Conservation (phyloP, 192 early-diverging fungal species). For the Paraglomus brasilianum region DNA sequence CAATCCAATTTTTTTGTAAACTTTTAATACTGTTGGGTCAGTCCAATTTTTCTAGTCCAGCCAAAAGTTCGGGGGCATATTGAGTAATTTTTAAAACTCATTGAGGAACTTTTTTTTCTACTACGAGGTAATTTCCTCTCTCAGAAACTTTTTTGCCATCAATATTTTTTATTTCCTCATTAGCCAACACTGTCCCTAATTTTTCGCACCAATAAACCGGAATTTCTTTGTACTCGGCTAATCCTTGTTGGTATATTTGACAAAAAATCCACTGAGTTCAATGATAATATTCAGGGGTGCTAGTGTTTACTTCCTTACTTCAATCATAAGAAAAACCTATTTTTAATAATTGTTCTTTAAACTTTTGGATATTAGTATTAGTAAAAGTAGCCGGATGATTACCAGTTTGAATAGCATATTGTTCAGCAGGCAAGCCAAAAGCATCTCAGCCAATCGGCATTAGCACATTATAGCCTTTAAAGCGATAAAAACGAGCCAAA, state of each 20-base stretch:
- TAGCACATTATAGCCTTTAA: conserved; percentile 2
- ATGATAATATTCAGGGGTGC: conserved; percentile 1
- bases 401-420: conserved; percentile 14
- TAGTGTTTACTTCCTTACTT: conserved; percentile 7
- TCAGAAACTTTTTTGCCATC: conserved; percentile 2
- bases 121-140: conserved; percentile 2
- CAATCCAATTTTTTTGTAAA: conserved; percentile 17
- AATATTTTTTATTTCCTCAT: conserved; percentile 5
- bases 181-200: conserved; percentile 2
- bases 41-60: neutral
- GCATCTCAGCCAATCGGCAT: conserved; percentile 12
- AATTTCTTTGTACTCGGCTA: conserved; percentile 17
- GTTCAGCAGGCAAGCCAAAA: conserved; percentile 12
- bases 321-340: conserved; percentile 20
- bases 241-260: conserved; percentile 4
- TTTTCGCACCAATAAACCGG: conserved; percentile 18
- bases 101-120: conserved; percentile 13
- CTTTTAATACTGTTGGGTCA: conserved; percentile 13
- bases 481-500: conserved; percentile 12
- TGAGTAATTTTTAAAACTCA: conserved; percentile 19
- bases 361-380: neutral
- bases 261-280: conserved; percentile 15
- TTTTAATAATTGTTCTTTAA: neutral
- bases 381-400: conserved; percentile 8
- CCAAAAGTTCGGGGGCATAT: neutral